Conservation (phyloP, 805 yeast species). For the Yarrowia sp. region DNA sequence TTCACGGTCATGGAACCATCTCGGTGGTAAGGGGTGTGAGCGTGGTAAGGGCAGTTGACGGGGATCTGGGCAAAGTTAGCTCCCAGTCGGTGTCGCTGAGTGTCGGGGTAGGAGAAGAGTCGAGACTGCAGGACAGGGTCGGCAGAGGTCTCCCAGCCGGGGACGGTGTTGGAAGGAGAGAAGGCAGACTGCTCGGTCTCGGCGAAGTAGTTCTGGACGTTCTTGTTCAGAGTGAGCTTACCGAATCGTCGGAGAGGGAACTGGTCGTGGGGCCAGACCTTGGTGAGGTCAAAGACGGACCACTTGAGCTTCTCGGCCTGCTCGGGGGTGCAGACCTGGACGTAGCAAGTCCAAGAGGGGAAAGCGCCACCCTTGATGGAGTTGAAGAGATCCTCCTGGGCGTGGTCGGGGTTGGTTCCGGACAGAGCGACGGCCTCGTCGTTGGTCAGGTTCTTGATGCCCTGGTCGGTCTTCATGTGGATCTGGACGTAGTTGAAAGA, state of each 20-base stretch:
- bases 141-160: constrained; percentile 76
- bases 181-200: constrained; percentile 67
- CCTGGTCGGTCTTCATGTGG: constrained; percentile 61
- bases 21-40: constrained; percentile 58
- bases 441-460: constrained; percentile 55
- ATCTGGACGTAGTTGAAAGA: constrained; percentile 63
- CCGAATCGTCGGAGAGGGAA: constrained; percentile 65
- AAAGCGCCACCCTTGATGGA: constrained; percentile 58
- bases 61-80: constrained; percentile 71
- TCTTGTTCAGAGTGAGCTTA: constrained; percentile 60
- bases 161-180: constrained; percentile 74
- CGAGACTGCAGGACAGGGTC: constrained; percentile 82
- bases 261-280: constrained; percentile 64
- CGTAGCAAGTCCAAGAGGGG: constrained; percentile 61
- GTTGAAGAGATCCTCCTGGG: constrained; percentile 55
- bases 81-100: constrained; percentile 80
- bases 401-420: constrained; percentile 61
- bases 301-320: constrained; percentile 61
- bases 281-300: constrained; percentile 61
- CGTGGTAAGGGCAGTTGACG: constrained; percentile 65
- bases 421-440: constrained; percentile 58
- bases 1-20: constrained; percentile 65
- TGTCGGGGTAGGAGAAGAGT: constrained; percentile 76
- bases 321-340: constrained; percentile 65
- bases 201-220: constrained; percentile 62